Evolutionary conservation across 1,284 basidiomycete genomes (phyloP).

Genomic region (Xerocomus amazonicus): DNA sequence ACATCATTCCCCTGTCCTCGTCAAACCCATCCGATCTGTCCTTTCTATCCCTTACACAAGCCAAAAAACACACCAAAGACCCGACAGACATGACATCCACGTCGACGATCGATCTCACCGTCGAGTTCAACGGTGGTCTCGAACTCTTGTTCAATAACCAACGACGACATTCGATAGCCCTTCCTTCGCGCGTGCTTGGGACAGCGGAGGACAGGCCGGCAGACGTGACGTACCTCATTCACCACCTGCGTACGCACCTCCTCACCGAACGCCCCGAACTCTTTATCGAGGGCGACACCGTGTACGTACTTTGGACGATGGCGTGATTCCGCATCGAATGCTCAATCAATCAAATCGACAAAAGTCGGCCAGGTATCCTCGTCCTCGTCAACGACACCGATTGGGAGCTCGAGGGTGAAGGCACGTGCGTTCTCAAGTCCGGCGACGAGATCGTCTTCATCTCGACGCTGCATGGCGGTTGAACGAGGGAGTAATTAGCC

Average conservation of each 20-base stretch:
- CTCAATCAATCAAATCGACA: no score
- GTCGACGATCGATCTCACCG: constrained; percentile 39
- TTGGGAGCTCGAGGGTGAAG: constrained; percentile 97
- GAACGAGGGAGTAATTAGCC: not conserved
- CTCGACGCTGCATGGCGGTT: constrained; percentile 86
- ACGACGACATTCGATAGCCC: constrained; percentile 54
- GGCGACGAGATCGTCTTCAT: constrained; percentile 95
- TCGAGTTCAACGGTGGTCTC: constrained; percentile 79
- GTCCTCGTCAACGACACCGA: constrained; percentile 96
- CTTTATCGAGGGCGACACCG: constrained; percentile 84
- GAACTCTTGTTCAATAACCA: constrained; percentile 77
- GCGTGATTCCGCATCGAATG: no score
- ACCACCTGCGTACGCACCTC: constrained; percentile 74
- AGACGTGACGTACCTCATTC: constrained; percentile 68
- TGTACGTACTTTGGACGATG: constrained; percentile 47
- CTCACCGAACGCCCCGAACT: constrained; percentile 86
- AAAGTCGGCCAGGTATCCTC: constrained; percentile 90
- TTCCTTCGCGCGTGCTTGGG: constrained; percentile 41
- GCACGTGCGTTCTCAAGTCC: constrained; percentile 77
- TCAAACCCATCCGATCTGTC: not conserved
- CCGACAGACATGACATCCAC: not conserved
- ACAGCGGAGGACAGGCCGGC: no score
- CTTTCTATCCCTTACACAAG: no score
- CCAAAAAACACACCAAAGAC: no score
- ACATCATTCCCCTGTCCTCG: not conserved